phyloP scores from a whole-genome alignment of 2,329 filamentous ascomycete genomes.

The Ascosphaera pollenicola region DNA sequence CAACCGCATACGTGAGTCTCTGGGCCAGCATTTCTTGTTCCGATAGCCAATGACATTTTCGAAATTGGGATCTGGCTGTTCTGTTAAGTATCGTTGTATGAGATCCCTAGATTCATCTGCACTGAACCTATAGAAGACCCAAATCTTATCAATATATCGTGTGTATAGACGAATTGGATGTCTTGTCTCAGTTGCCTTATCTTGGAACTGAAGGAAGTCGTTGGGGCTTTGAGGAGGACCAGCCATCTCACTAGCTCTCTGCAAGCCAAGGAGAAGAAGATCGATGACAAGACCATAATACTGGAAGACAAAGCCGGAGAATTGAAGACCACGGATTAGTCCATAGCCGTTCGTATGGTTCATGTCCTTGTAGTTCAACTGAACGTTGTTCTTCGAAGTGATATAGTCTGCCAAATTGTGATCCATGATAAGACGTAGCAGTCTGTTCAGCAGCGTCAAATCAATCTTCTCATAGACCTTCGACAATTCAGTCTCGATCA shows the following conservation, averaged over 20 bases:
- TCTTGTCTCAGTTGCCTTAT: slow-evolving; percentile 72
- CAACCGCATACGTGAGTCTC: slow-evolving; percentile 89
- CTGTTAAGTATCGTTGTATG: slow-evolving; percentile 92
- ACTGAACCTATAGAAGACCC: slow-evolving; percentile 88
- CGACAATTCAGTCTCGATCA: slow-evolving; percentile 96
- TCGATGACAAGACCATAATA: slow-evolving; percentile 95
- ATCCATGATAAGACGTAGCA: slow-evolving; percentile 92
- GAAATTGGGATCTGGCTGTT: slow-evolving; percentile 96
- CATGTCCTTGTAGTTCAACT: slow-evolving; percentile 99
- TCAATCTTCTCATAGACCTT: slow-evolving; percentile 99
- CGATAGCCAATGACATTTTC: slow-evolving; percentile 98
- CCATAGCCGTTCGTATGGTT: slow-evolving; percentile 98
- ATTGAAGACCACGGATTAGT: slow-evolving; percentile 93
- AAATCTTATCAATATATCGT: slow-evolving; percentile 93
- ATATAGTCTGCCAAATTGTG: slow-evolving; percentile 99
- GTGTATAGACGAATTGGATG: slow-evolving; percentile 97
- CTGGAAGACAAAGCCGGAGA: slow-evolving; percentile 97
- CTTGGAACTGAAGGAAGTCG: slow-evolving; percentile 92
- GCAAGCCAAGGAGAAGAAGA: slow-evolving; percentile 70
- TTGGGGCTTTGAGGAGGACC: slow-evolving; percentile 86
- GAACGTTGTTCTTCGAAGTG: slow-evolving; percentile 97
- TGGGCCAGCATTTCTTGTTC: slow-evolving; percentile 99
- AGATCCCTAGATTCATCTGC: slow-evolving; percentile 89
- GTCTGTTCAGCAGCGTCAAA: slow-evolving; percentile 77
- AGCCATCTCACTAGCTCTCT: slow-evolving; percentile 94